Evolutionary conservation across 805 yeast species (phyloP).

Genomic region (Starmerella floris): DNA sequence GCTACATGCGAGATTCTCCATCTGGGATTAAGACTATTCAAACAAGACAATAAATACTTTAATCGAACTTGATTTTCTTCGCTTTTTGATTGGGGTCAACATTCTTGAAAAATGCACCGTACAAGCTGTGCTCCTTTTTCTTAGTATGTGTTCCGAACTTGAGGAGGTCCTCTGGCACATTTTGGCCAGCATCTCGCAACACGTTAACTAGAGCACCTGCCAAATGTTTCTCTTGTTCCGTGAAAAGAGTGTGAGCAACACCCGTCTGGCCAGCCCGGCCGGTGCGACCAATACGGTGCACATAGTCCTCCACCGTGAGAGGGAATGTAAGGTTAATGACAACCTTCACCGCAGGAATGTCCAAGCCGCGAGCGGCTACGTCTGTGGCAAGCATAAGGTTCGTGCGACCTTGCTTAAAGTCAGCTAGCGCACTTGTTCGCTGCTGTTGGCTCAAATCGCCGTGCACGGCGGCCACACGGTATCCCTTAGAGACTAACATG

Average conservation of each 20-base stretch:
- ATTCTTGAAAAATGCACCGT: slow-evolving; percentile 93
- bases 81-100: slow-evolving; percentile 71
- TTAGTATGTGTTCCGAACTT: slow-evolving; percentile 97
- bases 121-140: slow-evolving; percentile 94
- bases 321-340: slow-evolving; percentile 95
- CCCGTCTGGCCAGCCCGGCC: slow-evolving; percentile 97
- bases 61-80: slow-evolving; percentile 78
- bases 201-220: slow-evolving; percentile 91
- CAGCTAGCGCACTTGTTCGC: slow-evolving; percentile 73
- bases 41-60: slow-evolving; percentile 12
- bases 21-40: not conserved
- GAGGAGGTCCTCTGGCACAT: slow-evolving; percentile 85
- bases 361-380: slow-evolving; percentile 96
- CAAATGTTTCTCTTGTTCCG: slow-evolving; percentile 91
- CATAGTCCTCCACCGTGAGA: slow-evolving; percentile 89
- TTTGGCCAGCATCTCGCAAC: slow-evolving; percentile 83
- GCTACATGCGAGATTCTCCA: not conserved
- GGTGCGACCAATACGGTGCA: slow-evolving; percentile 94
- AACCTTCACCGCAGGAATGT: slow-evolving; percentile 91
- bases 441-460: slow-evolving; percentile 91
- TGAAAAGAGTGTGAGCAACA: slow-evolving; percentile 85
- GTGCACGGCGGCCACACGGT: slow-evolving; percentile 80
- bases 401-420: slow-evolving; percentile 68
- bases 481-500: slow-evolving; percentile 57
- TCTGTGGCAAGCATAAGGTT: slow-evolving; percentile 85